These are phyloP conservation scores for Penicillium waksmanii DNA, from an alignment of 495 filamentous ascomycete genomes.

Conservation along the genomic window DNA sequence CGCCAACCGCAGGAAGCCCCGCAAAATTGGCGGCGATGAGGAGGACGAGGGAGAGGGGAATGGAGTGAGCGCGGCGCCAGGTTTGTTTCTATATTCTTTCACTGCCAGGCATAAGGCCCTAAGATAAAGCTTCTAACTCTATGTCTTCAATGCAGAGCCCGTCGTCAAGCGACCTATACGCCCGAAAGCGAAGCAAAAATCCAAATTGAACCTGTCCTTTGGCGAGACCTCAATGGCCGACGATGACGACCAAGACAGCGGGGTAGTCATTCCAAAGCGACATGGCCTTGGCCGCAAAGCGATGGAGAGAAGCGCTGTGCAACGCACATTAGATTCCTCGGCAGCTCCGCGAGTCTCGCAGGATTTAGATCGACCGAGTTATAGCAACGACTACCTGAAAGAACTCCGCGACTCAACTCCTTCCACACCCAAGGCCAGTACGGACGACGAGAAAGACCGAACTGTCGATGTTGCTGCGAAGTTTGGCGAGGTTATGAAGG, in stretches of 20 bases:
- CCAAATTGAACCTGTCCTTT: conserved; percentile 75
- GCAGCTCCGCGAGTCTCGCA: conserved; percentile 53
- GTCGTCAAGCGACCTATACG: conserved; percentile 45
- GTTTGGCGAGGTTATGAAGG: conserved; percentile 56
- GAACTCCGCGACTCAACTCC: conserved; percentile 84
- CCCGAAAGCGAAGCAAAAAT: conserved; percentile 65
- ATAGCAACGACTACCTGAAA: conserved; percentile 83
- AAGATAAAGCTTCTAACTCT: conserved; percentile 17
- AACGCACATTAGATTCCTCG: conserved; percentile 50
- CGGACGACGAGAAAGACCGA: conserved; percentile 54
- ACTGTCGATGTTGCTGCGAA: conserved; percentile 71
- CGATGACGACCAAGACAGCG: conserved; percentile 57
- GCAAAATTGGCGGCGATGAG: conserved; percentile 72
- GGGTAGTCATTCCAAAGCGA: conserved; percentile 71
- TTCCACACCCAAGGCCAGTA: conserved; percentile 67
- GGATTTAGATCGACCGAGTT: conserved; percentile 76
- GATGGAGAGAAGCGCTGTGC: conserved; percentile 71
- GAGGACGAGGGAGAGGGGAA: conserved; percentile 71
- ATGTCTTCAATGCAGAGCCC: conserved; percentile 31
- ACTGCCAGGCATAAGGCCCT: not conserved
- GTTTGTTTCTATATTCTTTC: conserved; percentile 15
- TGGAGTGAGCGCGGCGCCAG: conserved; percentile 34
- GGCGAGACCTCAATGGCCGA: conserved; percentile 60
- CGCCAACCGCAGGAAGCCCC: conserved; percentile 69
- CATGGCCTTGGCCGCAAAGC: conserved; percentile 68